Conservation (phyloP, 2,329 filamentous ascomycete species). For the Venturia nashicola region DNA sequence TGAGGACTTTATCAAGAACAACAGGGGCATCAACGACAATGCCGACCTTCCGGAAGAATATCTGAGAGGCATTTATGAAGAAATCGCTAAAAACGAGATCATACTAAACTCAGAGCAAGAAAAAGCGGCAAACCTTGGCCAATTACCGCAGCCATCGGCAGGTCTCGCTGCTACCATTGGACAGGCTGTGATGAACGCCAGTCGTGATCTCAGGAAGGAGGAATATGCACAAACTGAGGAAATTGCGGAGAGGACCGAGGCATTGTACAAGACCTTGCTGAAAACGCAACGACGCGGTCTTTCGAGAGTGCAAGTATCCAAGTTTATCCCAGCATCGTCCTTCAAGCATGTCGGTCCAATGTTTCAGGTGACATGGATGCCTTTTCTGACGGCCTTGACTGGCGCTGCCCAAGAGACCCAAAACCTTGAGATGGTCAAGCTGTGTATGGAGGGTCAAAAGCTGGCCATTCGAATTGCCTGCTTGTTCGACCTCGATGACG, state of each 20-base stretch:
- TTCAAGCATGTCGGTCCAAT: conserved; percentile 93
- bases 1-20: conserved; percentile 98
- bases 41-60: conserved; percentile 90
- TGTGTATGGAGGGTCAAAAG: conserved; percentile 93
- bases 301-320: conserved; percentile 51
- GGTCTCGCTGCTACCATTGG: conserved; percentile 74
- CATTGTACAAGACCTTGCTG: conserved; percentile 87
- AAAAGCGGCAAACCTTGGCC: conserved; percentile 67
- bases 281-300: conserved; percentile 77
- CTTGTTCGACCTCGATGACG: conserved; percentile 84
- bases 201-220: conserved; percentile 81
- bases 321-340: conserved; percentile 84
- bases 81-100: conserved; percentile 85
- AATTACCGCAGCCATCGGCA: conserved; percentile 38
- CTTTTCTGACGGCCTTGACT: conserved; percentile 87
- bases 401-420: conserved; percentile 88
- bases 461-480: conserved; percentile 88
- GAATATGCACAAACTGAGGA: conserved; percentile 93
- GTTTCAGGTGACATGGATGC: conserved; percentile 99
- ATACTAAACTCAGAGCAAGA: conserved; percentile 87
- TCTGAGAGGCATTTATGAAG: conserved; percentile 76
- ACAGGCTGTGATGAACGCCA: conserved; percentile 81
- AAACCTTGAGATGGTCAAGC: conserved; percentile 79
- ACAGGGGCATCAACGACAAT: conserved; percentile 94
- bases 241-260: conserved; percentile 68